A percentile compares a stretch with the other conserved stretches of the same genome.
phyloP scores from a whole-genome alignment of 1,284 basidiomycete species.

The Tausonia pullulans region DNA sequence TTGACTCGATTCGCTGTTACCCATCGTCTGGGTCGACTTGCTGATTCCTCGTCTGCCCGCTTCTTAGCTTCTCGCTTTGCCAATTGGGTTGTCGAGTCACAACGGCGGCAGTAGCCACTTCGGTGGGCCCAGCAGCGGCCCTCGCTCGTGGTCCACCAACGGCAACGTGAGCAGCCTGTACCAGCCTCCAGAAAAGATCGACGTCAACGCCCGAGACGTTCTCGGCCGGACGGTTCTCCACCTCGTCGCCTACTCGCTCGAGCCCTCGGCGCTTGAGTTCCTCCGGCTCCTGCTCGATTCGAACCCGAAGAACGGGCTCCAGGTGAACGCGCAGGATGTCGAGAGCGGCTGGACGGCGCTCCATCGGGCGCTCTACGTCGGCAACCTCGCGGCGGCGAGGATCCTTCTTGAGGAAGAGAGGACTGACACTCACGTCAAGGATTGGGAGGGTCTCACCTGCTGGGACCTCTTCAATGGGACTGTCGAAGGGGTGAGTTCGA shows the following conservation, averaged over 20 bases:
- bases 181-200: constrained; percentile 1
- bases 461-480: constrained; percentile 93
- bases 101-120: neutral
- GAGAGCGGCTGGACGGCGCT: constrained; percentile 88
- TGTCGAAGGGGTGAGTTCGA: constrained; percentile 44
- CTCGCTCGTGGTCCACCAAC: neutral
- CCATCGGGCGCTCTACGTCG: constrained; percentile 79
- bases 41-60: too few species aligned
- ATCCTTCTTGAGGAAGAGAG: constrained; percentile 63
- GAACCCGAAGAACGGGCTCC: constrained; percentile 45
- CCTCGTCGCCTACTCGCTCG: constrained; percentile 53
- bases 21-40: too few species aligned
- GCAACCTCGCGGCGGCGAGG: constrained; percentile 70
- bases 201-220: constrained; percentile 13
- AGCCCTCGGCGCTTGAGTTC: constrained; percentile 60
- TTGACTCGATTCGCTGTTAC: too few species aligned
- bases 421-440: constrained; percentile 64
- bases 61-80: constrained; percentile 1
- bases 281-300: constrained; percentile 68
- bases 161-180: neutral
- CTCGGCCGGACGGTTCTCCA: constrained; percentile 64
- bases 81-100: neutral
- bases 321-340: constrained; percentile 68
- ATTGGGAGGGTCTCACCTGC: constrained; percentile 80
- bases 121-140: neutral